Evolutionary conservation across 2,329 filamentous ascomycete species (phyloP).

Genomic region (Colletotrichum kahawae): DNA sequence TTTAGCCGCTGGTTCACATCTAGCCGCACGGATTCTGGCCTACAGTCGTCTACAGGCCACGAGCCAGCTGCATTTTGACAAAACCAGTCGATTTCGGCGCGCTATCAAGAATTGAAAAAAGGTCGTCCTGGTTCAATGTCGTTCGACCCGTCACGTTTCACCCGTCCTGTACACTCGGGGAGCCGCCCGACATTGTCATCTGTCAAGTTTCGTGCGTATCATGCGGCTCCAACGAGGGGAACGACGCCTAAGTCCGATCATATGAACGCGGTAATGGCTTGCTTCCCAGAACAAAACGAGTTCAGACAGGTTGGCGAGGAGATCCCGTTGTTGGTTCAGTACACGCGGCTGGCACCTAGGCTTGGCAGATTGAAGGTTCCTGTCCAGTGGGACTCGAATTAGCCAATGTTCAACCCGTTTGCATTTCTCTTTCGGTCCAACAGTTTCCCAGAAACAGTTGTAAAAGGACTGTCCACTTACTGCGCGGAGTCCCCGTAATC

Average conservation of each 20-base stretch:
- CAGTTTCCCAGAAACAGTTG: accelerated
- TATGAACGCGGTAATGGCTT: neutral
- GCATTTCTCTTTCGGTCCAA: neutral
- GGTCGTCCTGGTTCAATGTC: neutral
- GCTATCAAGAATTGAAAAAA: neutral
- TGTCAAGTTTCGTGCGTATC: neutral
- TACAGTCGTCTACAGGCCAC: neutral
- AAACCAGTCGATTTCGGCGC: neutral
- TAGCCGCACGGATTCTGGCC: neutral
- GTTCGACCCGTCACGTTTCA: neutral
- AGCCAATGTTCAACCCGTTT: neutral
- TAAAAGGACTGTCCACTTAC: accelerated
- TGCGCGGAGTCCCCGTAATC: too few species aligned
- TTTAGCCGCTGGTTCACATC: neutral
- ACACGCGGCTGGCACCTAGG: neutral
- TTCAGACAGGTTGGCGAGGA: neutral
- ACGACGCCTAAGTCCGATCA: neutral
- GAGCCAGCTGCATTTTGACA: neutral
- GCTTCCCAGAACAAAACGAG: too few species aligned
- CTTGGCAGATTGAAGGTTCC: neutral
- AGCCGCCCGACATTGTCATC: neutral
- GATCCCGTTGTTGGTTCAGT: neutral
- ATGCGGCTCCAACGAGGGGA: neutral
- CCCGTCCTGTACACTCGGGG: neutral
- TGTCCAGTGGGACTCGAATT: neutral